Evolutionary conservation across 148 eudicot genomes (phyloP).

Genomic region (Nyssa sinensis): DNA sequence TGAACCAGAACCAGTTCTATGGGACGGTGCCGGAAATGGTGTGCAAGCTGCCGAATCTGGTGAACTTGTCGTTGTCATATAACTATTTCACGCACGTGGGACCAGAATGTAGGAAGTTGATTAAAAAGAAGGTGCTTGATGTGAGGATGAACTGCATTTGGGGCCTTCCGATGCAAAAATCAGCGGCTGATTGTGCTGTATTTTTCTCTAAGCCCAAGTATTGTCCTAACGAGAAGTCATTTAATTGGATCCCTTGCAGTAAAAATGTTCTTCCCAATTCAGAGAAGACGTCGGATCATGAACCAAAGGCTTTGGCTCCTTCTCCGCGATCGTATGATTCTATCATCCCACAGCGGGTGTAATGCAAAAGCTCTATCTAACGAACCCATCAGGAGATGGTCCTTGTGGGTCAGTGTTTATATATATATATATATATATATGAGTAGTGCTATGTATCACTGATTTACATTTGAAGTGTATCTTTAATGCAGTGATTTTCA

Average conservation of each 20-base stretch:
- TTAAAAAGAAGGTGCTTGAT: neutral
- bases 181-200: neutral
- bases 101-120: neutral
- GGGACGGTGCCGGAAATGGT: neutral
- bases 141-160: neutral
- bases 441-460: no score
- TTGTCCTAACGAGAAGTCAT: neutral
- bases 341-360: neutral
- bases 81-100: neutral
- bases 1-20: neutral
- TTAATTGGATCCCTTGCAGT: neutral
- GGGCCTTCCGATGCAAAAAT: slow-evolving; percentile 1
- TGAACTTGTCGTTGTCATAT: neutral
- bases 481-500: no score
- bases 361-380: no score
- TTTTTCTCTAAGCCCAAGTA: neutral
- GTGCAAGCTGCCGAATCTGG: neutral
- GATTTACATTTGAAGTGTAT: no score
- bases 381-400: no score
- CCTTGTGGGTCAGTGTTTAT: neutral
- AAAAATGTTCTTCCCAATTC: neutral
- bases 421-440: no score
- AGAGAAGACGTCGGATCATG: neutral
- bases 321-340: neutral
- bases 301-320: neutral